Evolutionary conservation across 2,329 filamentous ascomycete genomes (phyloP), one percentile per base, ranked within the genome.

Genomic region (Pseudogymnoascus sp.): DNA sequence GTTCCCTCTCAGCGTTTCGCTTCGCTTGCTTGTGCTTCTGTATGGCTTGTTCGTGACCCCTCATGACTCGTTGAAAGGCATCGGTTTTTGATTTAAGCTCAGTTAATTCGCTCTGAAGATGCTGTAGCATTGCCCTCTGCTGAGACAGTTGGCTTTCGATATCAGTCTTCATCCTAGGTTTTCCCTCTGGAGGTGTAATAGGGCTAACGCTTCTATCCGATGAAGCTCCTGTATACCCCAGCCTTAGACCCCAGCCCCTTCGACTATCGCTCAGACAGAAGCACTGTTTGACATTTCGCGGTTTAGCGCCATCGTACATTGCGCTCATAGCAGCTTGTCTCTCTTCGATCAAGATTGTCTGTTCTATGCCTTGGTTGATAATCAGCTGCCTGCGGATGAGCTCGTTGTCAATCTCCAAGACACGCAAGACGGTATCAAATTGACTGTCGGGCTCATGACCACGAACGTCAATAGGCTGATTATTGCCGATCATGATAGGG

Each of bases 331-430:
- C 95, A 64, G 90, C 83, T 1, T 80, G 75, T 28, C 90, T 80
- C 31, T 88, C 80, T 63, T 86, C 80, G 63, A 97, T 85, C 0
- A 99, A 80, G 5, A 96, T 84, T 6, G 88, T 85, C 74, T 97
- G 93, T 67, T 99, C 95, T 62, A 97, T 91, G 6, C 79, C 77
- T 69, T 92, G 83, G 67, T 87, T 88, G 73, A 98, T 95, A 71
- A 99, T 88, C 57, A 98, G 79, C 65, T 92, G 88, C 66, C 92
- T 89, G 61, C 87, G 87, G 19, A 97, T 88, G 48, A 90, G 77
- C 19, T 90, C 84, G 68, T 93, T 86, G 66, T 95, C 90, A 67
- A 98, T 90, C 75, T 92, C 88, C 62, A 99, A 80, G 1, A 90
- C 85, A 61, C 90, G 84, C 54, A 97, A 78, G 67, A 93, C 87